Base-by-base conservation (phyloP, 2,329 filamentous ascomycete species). In the Cytospora paraplurivora region DNA sequence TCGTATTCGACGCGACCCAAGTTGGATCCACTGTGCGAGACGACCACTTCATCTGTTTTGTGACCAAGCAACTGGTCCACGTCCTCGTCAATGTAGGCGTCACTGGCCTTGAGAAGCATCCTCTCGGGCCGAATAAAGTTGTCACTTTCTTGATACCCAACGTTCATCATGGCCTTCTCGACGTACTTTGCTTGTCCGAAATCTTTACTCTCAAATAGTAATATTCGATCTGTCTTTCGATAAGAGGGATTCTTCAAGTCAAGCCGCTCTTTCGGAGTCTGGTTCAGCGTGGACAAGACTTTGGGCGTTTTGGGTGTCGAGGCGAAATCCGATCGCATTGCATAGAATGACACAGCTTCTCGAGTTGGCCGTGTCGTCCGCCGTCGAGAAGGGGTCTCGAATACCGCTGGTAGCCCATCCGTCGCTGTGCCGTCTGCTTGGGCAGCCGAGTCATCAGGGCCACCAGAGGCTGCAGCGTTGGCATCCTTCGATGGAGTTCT, bases 131-230 rank as follows among this genome's bases (percentile, higher is more conserved):
- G 88, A 59, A 91, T 82, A 73, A 93, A 98, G 64, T 93, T 83
- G 76, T 98, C 94, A 70, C 90, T 97, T 77, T 97, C 93, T 76
- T 97, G 94, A 73, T 97, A 98, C 58, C 94, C 94, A 54, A 97
- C 91, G 71, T 92, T 94, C 69, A 93, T 93, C 93, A 98, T 97
- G 1, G 92, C 90, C 73, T 95, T 93, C 76, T 97, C 94, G 54
- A 98, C 93, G 75, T 97, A 98, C 71, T 94, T 91, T 65, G 91
- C 88, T 72, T 94, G 90, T 50, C 92, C 92, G 67, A 90, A 87
- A 1, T 88, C 89, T 75, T 95, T 93, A 73, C 93, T 90, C 75
- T 97, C 94, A 67, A 92, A 93, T 33, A 89, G 79, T 62, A 87
- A 81, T 69, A 94, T 90, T n/a, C 91, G 88, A 70, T 92, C 88